A percentile compares a stretch with the other conserved stretches of the same genome.
These are phyloP conservation scores for Tylopilus plumbeoviolaceoides DNA, from an alignment of 768 basidiomycete species.

Conservation along the genomic window DNA sequence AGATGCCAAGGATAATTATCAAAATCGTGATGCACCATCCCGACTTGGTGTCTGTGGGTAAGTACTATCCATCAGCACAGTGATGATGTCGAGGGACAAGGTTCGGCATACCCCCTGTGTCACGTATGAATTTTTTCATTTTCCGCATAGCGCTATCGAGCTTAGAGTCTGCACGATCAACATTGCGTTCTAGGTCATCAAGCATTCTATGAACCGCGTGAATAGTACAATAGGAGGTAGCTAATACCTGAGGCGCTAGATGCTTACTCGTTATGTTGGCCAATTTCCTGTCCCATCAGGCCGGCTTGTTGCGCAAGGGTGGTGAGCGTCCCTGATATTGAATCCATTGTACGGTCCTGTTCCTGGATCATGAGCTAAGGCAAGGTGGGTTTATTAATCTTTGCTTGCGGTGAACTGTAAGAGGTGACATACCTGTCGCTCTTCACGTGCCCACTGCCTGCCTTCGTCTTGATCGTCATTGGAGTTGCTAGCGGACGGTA, in stretches of 20 bases:
- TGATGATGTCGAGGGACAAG: not conserved
- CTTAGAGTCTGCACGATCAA: conserved; percentile 57
- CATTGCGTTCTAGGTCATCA: conserved; percentile 69
- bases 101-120: conserved; percentile 62
- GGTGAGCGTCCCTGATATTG: conserved; percentile 80
- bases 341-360: conserved; percentile 87
- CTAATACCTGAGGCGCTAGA: conserved; percentile 8
- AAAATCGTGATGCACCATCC: conserved; percentile 89
- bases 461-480: conserved; percentile 56
- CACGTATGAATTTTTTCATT: conserved; percentile 76
- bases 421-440: conserved; percentile 63
- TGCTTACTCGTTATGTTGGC: conserved; percentile 86
- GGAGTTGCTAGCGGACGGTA: conserved; percentile 7
- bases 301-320: conserved; percentile 89
- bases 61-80: not conserved
- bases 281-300: conserved; percentile 90
- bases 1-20: conserved; percentile 69
- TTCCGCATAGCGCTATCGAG: conserved; percentile 60
- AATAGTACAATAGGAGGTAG: not conserved
- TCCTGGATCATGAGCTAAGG: conserved; percentile 76
- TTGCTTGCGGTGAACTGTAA: not conserved
- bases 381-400: not conserved
- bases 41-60: conserved; percentile 66
- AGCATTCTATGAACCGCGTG: conserved; percentile 55
- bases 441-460: conserved; percentile 76